Percentiles rank a stretch among this genome's conserved stretches.
Evolutionary conservation across 768 basidiomycete genomes (phyloP).

Genomic region (Boletus sp.): DNA sequence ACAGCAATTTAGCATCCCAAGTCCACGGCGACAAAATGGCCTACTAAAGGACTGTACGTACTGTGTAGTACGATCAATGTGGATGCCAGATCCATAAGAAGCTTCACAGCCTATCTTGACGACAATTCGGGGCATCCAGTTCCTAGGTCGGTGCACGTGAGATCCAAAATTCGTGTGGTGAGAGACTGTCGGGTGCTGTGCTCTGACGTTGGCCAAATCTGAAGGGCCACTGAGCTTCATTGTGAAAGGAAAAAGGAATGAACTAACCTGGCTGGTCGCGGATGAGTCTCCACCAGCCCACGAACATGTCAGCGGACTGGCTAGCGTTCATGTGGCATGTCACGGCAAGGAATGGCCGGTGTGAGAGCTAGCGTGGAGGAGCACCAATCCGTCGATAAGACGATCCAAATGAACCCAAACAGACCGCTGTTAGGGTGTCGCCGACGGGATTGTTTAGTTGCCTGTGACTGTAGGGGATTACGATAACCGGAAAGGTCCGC

Average conservation of each 20-base stretch:
- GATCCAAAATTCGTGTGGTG: background rate
- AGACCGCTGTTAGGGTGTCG: constrained; percentile 26
- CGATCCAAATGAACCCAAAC: constrained; percentile 32
- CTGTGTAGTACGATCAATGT: background rate
- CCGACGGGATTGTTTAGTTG: constrained; percentile 17
- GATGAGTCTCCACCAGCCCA: background rate
- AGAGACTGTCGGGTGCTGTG: background rate
- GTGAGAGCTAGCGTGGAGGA: constrained; percentile 21
- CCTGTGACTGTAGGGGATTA: constrained; percentile 5
- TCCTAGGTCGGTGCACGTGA: background rate
- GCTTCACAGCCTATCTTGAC: background rate
- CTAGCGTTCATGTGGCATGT: constrained; percentile 1
- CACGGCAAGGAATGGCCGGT: constrained; percentile 27
- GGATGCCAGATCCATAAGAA: constrained; percentile 8
- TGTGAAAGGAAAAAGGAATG: background rate
- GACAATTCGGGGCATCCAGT: background rate
- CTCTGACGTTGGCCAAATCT: background rate
- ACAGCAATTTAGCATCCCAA: constrained; percentile 15
- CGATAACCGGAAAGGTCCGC: constrained; percentile 9
- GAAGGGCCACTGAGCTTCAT: background rate
- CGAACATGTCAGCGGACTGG: constrained; percentile 1
- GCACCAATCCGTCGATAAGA: constrained; percentile 21
- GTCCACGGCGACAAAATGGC: constrained; percentile 7
- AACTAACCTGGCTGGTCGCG: background rate
- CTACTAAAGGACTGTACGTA: constrained; percentile 4